A percentile compares a stretch with the other conserved stretches of the same genome.
phyloP scores from a whole-genome alignment of 1,139 yeast genomes.

The Debaryomyces psychrophilus region DNA sequence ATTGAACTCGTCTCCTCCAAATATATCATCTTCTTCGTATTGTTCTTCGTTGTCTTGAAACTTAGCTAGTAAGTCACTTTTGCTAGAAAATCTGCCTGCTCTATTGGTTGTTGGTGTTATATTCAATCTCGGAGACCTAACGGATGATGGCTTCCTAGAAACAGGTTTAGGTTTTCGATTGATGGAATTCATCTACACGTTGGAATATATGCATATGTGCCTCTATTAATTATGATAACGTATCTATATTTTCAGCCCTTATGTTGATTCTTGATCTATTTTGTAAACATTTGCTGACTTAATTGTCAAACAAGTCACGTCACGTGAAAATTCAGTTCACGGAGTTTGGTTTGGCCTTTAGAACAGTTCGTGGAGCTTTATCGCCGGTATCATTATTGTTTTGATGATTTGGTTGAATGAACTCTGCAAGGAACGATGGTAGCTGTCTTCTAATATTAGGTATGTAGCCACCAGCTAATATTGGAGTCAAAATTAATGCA shows the following conservation, averaged over 20 bases:
- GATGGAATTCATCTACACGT: conserved; percentile 11
- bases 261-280: conserved; percentile 3
- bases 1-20: conserved; percentile 23
- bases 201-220: conserved; percentile 4
- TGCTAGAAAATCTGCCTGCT: conserved; percentile 12
- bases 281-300: conserved; percentile 9
- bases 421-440: conserved; percentile 30
- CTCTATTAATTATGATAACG: conserved; percentile 3
- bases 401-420: conserved; percentile 61
- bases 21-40: conserved; percentile 7
- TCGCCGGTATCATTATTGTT: conserved; percentile 65
- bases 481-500: conserved; percentile 27
- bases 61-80: conserved; percentile 16
- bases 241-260: neutral
- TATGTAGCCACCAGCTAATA: conserved; percentile 30
- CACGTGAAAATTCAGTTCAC: too few relatives aligned
- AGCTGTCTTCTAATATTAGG: conserved; percentile 21
- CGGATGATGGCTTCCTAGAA: conserved; percentile 16
- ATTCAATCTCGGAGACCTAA: conserved; percentile 17
- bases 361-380: conserved; percentile 28
- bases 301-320: conserved; percentile 5
- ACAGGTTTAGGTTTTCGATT: conserved; percentile 9
- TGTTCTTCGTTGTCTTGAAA: conserved; percentile 15
- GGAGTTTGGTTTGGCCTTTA: conserved; percentile 21
- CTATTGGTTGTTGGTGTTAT: conserved; percentile 7